Evolutionary conservation across 306 rosid species (phyloP).

Genomic region (Quercus agrifolia): DNA sequence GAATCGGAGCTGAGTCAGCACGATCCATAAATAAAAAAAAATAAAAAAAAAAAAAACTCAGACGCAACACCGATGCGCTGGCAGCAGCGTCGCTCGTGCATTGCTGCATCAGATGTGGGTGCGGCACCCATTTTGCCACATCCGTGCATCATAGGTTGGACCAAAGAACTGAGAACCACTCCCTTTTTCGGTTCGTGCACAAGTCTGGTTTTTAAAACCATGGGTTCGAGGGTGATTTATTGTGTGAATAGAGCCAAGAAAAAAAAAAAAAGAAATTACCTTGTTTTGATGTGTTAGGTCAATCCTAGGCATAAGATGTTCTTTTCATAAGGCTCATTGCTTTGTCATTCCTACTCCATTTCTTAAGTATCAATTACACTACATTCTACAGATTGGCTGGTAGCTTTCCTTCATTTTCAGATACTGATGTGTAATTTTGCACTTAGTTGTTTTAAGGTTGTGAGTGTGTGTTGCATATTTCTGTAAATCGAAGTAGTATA

Average conservation of each 20-base stretch:
- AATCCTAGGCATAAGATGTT: constrained; percentile 14
- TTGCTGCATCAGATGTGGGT: no score
- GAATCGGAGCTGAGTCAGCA: no score
- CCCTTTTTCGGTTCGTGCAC: no score
- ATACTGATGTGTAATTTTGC: background rate
- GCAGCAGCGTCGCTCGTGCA: no score
- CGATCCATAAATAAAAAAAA: no score
- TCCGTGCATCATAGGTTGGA: no score
- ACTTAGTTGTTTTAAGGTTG: constrained; percentile 11
- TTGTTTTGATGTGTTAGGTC: background rate
- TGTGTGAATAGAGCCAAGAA: background rate
- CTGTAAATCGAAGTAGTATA: constrained; percentile 2
- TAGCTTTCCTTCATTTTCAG: constrained; percentile 9
- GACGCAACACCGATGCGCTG: no score
- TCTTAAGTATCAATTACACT: background rate
- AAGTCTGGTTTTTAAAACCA: no score
- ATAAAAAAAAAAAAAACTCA: no score
- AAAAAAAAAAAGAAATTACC: background rate
- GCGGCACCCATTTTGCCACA: no score
- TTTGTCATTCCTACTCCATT: constrained; percentile 1
- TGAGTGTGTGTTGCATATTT: constrained; percentile 3
- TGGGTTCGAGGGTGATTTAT: background rate
- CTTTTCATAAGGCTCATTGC: constrained; percentile 1
- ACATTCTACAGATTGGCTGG: background rate
- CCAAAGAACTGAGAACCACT: no score